Base-by-base conservation (phyloP, 495 filamentous ascomycete genomes). In the Amniculicola lignicola region DNA sequence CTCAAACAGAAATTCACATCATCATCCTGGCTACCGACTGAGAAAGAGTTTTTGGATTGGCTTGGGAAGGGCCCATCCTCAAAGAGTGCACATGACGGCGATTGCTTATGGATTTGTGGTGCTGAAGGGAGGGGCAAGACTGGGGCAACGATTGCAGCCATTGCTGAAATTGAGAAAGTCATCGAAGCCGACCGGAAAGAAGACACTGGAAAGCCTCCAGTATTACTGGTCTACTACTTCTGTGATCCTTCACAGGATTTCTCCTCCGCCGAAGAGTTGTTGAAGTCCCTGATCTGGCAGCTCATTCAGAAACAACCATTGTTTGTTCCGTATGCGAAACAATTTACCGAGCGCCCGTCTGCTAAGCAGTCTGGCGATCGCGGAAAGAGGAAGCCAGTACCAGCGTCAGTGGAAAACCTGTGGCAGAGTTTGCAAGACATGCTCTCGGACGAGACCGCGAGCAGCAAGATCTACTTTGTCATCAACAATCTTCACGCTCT, bases 151-250 rank as follows among this genome's bases (percentile, higher is more conserved):
- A 59, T 35, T 14, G 38, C 56, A 2, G 54, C 56, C 22, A 57
- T 61, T 0, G 35, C 67, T 23, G 24, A 58, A 4, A 69, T 72
- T 12, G 33, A 62, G 28, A 59, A 55, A 22, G 57, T 47, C 14
- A 56, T 72, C 6, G 53, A 31, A 1, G 11, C 28, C 24, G 15
- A 44, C 15, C 21, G 25, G 15, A 4, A 27, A 4, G 9, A 9
- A 15, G 41, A 44, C 9, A 44, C 18, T 10, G 21, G 15, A 25
- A 27, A 44, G 10, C 4, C 68, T 7, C 64, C 68, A n/a, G 69
- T 67, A 28, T 50, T 72, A 7, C 65, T 73, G 27, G 71, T 63
- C 0, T 72, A 72, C 45, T 71, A 67, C 59, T 74, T 74, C 48
- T 74, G 72, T 49, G 71, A 72, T 15, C 29, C 59, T 11, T 7